Evolutionary conservation across 2,329 filamentous ascomycete genomes (phyloP).

Genomic region (Fusarium sp.): DNA sequence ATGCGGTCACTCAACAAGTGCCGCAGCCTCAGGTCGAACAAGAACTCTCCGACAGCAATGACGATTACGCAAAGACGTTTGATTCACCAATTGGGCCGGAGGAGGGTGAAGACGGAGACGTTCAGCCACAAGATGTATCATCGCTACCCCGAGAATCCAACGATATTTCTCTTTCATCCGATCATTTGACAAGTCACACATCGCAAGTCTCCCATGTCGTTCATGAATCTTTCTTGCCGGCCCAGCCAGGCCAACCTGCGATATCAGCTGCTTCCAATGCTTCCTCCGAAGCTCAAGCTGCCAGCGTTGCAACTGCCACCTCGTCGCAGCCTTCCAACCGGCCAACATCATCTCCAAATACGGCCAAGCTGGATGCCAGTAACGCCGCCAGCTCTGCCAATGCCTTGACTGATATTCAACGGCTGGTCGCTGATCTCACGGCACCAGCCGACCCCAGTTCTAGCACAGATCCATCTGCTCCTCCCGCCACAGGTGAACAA

Average conservation of each 20-base stretch:
- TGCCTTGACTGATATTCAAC: slow-evolving; percentile 53
- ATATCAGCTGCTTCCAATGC: slow-evolving; percentile 43
- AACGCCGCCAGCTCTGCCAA: slow-evolving; percentile 45
- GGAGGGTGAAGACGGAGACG: slow-evolving; percentile 51
- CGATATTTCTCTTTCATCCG: slow-evolving; percentile 54
- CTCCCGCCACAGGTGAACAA: slow-evolving; percentile 41
- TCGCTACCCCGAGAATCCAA: slow-evolving; percentile 57
- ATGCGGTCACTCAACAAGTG: slow-evolving; percentile 42
- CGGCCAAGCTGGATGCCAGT: slow-evolving; percentile 45
- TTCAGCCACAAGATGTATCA: slow-evolving; percentile 57
- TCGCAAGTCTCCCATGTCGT: slow-evolving; percentile 47
- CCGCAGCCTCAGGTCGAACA: slow-evolving; percentile 45
- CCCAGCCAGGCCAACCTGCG: slow-evolving; percentile 40
- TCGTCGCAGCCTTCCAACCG: slow-evolving; percentile 39
- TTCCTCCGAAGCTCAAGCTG: slow-evolving; percentile 44
- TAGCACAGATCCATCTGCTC: slow-evolving; percentile 46
- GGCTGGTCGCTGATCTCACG: slow-evolving; percentile 56
- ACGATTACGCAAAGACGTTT: slow-evolving; percentile 64
- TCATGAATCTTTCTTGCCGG: slow-evolving; percentile 47
- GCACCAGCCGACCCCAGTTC: slow-evolving; percentile 48
- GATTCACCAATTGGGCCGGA: slow-evolving; percentile 58
- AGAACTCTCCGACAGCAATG: slow-evolving; percentile 52
- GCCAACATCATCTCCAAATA: slow-evolving; percentile 40
- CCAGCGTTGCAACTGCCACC: slow-evolving; percentile 34
- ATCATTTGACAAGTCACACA: slow-evolving; percentile 50